A percentile compares a stretch with the other conserved stretches of the same genome.
phyloP scores from a whole-genome alignment of 1,139 yeast genomes.

The Sugiyamaella grinbergsii region DNA sequence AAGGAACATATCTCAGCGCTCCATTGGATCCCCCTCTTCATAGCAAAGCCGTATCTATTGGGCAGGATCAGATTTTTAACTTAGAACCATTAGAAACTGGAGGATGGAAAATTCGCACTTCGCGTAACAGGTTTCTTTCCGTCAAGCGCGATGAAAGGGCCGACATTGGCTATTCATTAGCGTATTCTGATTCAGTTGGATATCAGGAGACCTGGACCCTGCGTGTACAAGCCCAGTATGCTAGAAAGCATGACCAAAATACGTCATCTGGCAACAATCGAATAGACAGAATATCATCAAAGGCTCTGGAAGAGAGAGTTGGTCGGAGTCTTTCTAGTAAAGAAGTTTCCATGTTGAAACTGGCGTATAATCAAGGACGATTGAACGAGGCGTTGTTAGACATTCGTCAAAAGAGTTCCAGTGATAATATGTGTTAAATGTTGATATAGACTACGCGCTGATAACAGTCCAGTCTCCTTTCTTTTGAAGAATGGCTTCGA shows the following conservation, averaged over 20 bases:
- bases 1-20: constrained; percentile 42
- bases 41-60: constrained; percentile 45
- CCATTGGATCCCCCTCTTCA: constrained; percentile 32
- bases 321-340: constrained; percentile 42
- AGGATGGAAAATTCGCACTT: constrained; percentile 32
- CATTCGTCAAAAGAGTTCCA: constrained; percentile 42
- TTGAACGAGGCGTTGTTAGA: constrained; percentile 49
- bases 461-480: constrained; percentile 39
- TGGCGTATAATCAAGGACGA: constrained; percentile 45
- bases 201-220: constrained; percentile 26
- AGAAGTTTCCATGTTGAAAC: constrained; percentile 38
- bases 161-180: constrained; percentile 12
- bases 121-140: constrained; percentile 29
- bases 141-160: constrained; percentile 19
- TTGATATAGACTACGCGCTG: constrained; percentile 27
- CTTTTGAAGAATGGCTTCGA: constrained; percentile 39
- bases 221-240: constrained; percentile 32
- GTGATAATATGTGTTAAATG: constrained; percentile 45
- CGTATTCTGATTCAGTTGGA: constrained; percentile 19
- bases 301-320: constrained; percentile 35
- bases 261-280: constrained; percentile 29
- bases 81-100: constrained; percentile 30
- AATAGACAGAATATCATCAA: constrained; percentile 31
- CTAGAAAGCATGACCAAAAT: constrained; percentile 21
- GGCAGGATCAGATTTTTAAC: constrained; percentile 44